phyloP scores from a whole-genome alignment of 352 stramenopile species.

The Pythium insidiosum region DNA sequence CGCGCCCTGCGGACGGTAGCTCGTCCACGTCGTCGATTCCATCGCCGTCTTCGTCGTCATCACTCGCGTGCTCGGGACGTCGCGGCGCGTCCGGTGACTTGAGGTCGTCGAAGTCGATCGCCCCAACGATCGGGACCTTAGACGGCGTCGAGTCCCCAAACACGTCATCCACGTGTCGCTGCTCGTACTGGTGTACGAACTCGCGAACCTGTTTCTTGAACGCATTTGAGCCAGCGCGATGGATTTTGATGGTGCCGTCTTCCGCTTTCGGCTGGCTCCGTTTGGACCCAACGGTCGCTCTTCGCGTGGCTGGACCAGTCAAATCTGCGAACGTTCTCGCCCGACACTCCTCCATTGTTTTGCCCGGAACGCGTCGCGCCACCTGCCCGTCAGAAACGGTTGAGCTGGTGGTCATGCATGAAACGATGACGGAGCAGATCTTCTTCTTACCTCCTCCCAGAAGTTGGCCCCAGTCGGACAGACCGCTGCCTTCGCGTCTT shows the following conservation, averaged over 20 bases:
- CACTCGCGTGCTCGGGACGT: not conserved
- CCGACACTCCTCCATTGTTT: slow-evolving; percentile 53
- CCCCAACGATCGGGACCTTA: slow-evolving; percentile 20
- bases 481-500: slow-evolving; percentile 49
- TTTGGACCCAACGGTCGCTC: slow-evolving; percentile 2
- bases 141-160: slow-evolving; percentile 47
- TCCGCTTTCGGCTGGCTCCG: too few species aligned
- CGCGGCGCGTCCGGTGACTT: slow-evolving; percentile 35
- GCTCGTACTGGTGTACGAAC: slow-evolving; percentile 71
- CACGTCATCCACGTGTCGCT: slow-evolving; percentile 65
- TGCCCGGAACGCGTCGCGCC: too few species aligned
- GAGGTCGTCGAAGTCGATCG: slow-evolving; percentile 32
- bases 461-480: slow-evolving; percentile 56
- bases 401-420: too few species aligned
- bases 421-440: too few species aligned
- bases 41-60: slow-evolving; percentile 19
- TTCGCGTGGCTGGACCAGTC: slow-evolving; percentile 29
- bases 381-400: too few species aligned
- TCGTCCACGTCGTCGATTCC: slow-evolving; percentile 31
- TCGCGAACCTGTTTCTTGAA: slow-evolving; percentile 83
- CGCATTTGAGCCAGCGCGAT: slow-evolving; percentile 59
- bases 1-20: slow-evolving; percentile 16
- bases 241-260: slow-evolving; percentile 45
- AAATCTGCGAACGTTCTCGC: slow-evolving; percentile 51
- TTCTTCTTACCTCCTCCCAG: slow-evolving; percentile 28